Percentiles rank a stretch among this genome's conserved stretches.
Conservation (phyloP, 768 basidiomycete species). For the Lactifluus subvellereus region DNA sequence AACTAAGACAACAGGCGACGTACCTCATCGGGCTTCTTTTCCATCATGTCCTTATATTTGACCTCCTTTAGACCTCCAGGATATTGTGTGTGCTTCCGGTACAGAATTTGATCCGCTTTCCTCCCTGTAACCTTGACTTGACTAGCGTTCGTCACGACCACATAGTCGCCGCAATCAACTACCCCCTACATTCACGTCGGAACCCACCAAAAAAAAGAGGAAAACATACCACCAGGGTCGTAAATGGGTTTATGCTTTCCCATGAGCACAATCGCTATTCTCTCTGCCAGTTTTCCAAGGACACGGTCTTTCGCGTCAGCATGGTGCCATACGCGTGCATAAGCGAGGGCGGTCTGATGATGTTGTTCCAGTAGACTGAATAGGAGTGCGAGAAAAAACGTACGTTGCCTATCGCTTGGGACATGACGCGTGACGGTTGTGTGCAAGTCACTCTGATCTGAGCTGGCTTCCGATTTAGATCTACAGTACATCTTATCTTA, state of each 20-base stretch:
- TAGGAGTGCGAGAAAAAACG: slow-evolving; percentile 26
- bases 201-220: background rate
- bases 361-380: background rate
- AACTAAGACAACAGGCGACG: slow-evolving; percentile 27
- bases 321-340: slow-evolving; percentile 94
- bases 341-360: slow-evolving; percentile 84
- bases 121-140: slow-evolving; percentile 82
- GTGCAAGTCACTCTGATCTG: background rate
- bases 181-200: background rate
- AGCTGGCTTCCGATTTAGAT: background rate
- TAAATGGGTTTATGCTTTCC: slow-evolving; percentile 99
- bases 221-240: slow-evolving; percentile 71
- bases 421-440: slow-evolving; percentile 42
- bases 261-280: slow-evolving; percentile 95
- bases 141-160: slow-evolving; percentile 87
- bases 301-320: slow-evolving; percentile 86
- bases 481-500: slow-evolving; percentile 20
- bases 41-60: slow-evolving; percentile 78
- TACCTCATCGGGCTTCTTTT: slow-evolving; percentile 84
- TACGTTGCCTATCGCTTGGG: slow-evolving; percentile 79
- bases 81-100: slow-evolving; percentile 86
- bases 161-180: slow-evolving; percentile 99
- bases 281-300: slow-evolving; percentile 90
- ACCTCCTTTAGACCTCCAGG: slow-evolving; percentile 93
- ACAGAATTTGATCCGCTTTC: slow-evolving; percentile 83